These are phyloP conservation scores for Cyamopsis tetragonoloba DNA, from an alignment of 306 rosid species.

Conservation along the genomic window DNA sequence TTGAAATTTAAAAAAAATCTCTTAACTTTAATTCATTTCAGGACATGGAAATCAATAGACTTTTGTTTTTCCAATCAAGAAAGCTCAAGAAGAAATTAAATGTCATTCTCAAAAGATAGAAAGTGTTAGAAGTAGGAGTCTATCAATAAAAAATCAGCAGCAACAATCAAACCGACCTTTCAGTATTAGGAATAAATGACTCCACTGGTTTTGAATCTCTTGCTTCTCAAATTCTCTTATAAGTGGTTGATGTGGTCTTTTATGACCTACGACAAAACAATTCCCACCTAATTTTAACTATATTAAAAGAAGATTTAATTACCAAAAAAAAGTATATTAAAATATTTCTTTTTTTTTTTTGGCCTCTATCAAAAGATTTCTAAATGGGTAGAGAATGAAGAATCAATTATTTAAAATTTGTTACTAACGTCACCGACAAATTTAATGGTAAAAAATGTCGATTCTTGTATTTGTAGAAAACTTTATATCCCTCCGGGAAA, in stretches of 20 bases:
- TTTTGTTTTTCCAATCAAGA: too few relatives aligned
- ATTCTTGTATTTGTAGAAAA: background rate
- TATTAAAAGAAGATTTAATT: background rate
- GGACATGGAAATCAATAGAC: too few relatives aligned
- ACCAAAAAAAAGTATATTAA: too few relatives aligned
- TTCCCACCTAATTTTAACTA: background rate
- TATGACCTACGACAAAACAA: background rate
- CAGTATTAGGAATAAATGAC: background rate
- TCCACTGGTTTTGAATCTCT: background rate
- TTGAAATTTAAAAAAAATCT: too few relatives aligned
- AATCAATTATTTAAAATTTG: background rate
- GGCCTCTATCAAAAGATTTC: too few relatives aligned
- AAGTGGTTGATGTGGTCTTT: background rate
- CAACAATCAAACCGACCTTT: background rate
- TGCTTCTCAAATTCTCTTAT: background rate
- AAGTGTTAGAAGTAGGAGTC: too few relatives aligned
- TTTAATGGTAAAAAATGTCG: background rate
- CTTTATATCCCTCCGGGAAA: background rate
- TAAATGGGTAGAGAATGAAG: background rate
- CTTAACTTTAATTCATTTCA: too few relatives aligned
- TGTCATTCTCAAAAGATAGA: too few relatives aligned
- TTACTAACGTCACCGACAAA: background rate
- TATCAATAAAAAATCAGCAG: background rate
- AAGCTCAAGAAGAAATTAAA: too few relatives aligned
- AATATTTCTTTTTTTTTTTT: too few relatives aligned